Conservation (phyloP, 2,329 filamentous ascomycete species). For the Fusarium tjaetaba region DNA sequence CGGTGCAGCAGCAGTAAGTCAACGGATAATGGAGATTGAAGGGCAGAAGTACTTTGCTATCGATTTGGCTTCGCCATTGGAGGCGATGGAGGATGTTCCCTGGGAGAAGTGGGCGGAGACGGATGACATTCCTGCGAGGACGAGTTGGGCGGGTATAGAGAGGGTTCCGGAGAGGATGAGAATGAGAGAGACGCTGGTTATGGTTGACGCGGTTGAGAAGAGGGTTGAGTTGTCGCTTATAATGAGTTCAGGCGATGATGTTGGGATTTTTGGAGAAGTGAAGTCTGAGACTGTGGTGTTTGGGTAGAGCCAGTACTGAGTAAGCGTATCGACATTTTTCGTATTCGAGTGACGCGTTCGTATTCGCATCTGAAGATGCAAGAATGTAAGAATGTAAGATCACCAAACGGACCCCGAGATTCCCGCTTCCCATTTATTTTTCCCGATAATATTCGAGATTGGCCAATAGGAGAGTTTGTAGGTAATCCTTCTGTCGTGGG, state of each 20-base stretch:
- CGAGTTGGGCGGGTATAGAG: slow-evolving; percentile 37
- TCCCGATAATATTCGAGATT: not conserved
- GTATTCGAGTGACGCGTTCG: slow-evolving; percentile 28
- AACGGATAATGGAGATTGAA: slow-evolving; percentile 37
- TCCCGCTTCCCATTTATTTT: slow-evolving; percentile 1
- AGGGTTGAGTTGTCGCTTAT: slow-evolving; percentile 35
- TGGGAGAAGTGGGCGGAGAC: slow-evolving; percentile 40
- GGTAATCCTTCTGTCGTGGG: not conserved
- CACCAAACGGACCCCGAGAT: slow-evolving; percentile 12
- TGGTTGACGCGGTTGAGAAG: slow-evolving; percentile 30
- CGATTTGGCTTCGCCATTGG: not conserved
- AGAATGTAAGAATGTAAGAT: not conserved
- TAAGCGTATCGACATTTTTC: not conserved
- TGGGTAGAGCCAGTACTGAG: not conserved
- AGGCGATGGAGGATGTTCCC: slow-evolving; percentile 12
- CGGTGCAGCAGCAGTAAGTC: slow-evolving; percentile 39
- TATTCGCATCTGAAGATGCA: slow-evolving; percentile 7
- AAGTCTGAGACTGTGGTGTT: slow-evolving; percentile 27
- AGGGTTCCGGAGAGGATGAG: slow-evolving; percentile 35
- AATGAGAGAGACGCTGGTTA: slow-evolving; percentile 39
- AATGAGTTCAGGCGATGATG: slow-evolving; percentile 33
- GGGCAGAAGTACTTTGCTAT: slow-evolving; percentile 32
- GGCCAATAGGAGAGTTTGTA: slow-evolving; percentile 5
- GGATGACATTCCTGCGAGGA: slow-evolving; percentile 3
- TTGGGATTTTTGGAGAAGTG: slow-evolving; percentile 20